phyloP scores from a whole-genome alignment of 805 yeast genomes.

The Kockiozyma suomiensis region DNA sequence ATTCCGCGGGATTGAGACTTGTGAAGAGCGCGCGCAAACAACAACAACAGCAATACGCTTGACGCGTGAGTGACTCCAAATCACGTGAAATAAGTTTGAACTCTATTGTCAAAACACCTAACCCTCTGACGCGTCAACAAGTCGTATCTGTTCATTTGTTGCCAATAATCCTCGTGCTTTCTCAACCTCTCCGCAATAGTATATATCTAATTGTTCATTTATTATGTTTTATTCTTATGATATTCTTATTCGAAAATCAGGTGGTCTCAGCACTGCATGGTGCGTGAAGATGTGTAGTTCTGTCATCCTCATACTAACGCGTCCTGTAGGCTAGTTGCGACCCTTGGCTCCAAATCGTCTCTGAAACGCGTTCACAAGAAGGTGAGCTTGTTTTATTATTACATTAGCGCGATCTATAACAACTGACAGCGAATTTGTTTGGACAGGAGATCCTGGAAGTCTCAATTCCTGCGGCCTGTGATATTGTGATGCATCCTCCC shows the following conservation, averaged over 20 bases:
- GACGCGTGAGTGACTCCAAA: conserved; percentile 10
- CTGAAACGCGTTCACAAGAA: conserved; percentile 32
- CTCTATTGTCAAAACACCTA: not conserved
- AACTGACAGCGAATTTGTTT: not conserved
- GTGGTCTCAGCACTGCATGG: conserved; percentile 35
- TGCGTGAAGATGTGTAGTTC: not conserved
- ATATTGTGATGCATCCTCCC: conserved; percentile 32
- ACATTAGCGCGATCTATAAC: not conserved
- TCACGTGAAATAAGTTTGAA: no score
- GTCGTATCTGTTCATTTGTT: no score
- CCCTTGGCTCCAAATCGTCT: conserved; percentile 35
- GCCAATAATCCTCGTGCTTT: no score
- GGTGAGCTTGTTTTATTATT: not conserved
- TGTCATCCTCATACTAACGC: not conserved
- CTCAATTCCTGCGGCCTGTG: conserved; percentile 34
- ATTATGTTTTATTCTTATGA: conserved; percentile 34
- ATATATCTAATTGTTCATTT: no score
- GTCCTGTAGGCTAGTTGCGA: conserved; percentile 35
- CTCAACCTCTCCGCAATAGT: no score
- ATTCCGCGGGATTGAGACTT: no score
- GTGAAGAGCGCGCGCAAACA: not conserved
- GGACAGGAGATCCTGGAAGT: conserved; percentile 35
- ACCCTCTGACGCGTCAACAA: conserved; percentile 6
- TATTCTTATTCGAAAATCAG: conserved; percentile 18
- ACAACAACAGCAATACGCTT: not conserved